A percentile compares a stretch with the other conserved stretches of the same genome.
These are phyloP conservation scores for Schoenoplectus tabernaemontani DNA, from an alignment of 202 grass and related monocot genomes.

Conservation along the genomic window DNA sequence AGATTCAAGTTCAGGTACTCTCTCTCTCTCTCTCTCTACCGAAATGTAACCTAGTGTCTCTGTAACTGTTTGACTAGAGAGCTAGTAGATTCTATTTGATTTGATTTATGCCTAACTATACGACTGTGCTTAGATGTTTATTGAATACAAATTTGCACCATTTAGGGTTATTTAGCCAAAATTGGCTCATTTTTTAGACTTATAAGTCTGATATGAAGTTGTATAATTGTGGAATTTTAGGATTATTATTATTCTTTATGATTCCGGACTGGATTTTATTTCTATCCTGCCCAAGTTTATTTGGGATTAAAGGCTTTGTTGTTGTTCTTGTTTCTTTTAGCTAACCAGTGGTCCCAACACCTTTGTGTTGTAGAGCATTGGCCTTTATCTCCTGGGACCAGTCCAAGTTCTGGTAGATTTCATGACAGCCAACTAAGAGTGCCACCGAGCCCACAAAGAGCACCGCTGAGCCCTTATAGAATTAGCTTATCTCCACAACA, in stretches of 20 bases:
- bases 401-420: conserved; percentile 50
- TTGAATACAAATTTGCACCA: neutral
- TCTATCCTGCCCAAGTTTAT: too few relatives aligned
- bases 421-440: conserved; percentile 12
- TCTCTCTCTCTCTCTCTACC: neutral
- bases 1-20: conserved; percentile 53
- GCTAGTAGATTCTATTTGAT: neutral
- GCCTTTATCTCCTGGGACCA: conserved; percentile 1
- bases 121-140: neutral
- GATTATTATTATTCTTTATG: too few relatives aligned
- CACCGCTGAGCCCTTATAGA: conserved; percentile 33
- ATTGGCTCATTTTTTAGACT: neutral
- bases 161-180: neutral
- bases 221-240: neutral
- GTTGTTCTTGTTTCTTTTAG: neutral
- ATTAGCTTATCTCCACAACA: conserved; percentile 28
- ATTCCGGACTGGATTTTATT: too few relatives aligned
- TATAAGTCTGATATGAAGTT: neutral
- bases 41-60: neutral
- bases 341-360: neutral
- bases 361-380: conserved; percentile 13
- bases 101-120: neutral
- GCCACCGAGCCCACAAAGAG: conserved; percentile 24
- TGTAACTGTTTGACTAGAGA: neutral
- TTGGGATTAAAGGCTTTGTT: neutral